Evolutionary conservation across 2,329 filamentous ascomycete genomes (phyloP), one percentile per base, ranked within the genome.

Genomic region (Atkinsonella texensis): DNA sequence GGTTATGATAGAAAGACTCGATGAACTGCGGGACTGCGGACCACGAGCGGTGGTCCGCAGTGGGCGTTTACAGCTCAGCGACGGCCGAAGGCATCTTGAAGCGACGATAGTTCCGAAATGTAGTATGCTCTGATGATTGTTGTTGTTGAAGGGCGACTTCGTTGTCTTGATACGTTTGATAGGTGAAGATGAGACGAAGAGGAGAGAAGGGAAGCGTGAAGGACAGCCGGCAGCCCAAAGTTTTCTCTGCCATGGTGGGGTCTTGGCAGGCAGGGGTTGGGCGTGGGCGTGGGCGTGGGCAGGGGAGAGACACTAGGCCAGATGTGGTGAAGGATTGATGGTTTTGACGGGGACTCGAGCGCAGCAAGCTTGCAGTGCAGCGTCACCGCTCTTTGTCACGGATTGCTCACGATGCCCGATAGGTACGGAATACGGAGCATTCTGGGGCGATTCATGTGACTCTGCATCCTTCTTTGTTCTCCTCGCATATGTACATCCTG

Each of bases 31-130:
- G 84, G 85, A 88, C 87, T 89, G 80, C 83, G 79, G 79, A 79
- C 80, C 79, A 76, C 56, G 67, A 63, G 42, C 48, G 28, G 54
- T 48, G 64, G 75, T 80, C 82, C 83, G 83, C 81, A 89, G 85
- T 84, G 83, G 82, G 79, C 73, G 80, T 88, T 90, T 89, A 94
- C 85, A 91, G 87, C 85, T 85, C 84, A 87, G 82, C 84, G 84
- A 85, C 75, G 77, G 84, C 82, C 83, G 76, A 81, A 80, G 80
- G 81, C 79, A 83, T 84, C 68, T 59, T 72, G 63, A 76, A 75
- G 85, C 82, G 84, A 86, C 83, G 76, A 83, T 54, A 84, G 83
- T 81, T 79, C 75, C 65, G 59, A 57, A 64, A 60, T 58, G 64
- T 58, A 65, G 58, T 59, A 59, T 65, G 60, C 67, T 63, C 62